A percentile compares a stretch with the other conserved stretches of the same genome.
Conservation (phyloP, 1,284 basidiomycete species). For the Rhodotorula sp. region DNA sequence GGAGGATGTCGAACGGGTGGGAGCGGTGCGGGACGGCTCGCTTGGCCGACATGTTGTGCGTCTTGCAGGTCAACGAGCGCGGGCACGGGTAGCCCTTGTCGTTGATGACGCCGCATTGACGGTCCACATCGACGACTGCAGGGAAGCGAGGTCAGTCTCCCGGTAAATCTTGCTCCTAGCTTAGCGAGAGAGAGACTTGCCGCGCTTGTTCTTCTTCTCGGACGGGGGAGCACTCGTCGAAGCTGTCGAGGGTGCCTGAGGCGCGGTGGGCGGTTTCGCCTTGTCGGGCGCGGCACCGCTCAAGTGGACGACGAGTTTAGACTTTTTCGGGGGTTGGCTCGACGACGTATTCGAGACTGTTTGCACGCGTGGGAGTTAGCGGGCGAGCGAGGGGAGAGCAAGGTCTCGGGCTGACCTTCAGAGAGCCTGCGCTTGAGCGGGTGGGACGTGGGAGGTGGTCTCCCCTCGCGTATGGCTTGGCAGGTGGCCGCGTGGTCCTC, state of each 20-base stretch:
- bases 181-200: background rate
- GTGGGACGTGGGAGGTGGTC: conserved; percentile 53
- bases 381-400: background rate
- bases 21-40: conserved; percentile 86
- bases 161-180: too few relatives aligned
- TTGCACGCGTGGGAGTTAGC: background rate
- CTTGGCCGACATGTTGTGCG: conserved; percentile 96
- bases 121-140: conserved; percentile 71
- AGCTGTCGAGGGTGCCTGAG: background rate
- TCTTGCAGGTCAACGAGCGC: conserved; percentile 96
- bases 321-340: conserved; percentile 13
- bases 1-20: conserved; percentile 78
- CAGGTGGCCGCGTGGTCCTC: conserved; percentile 73
- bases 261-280: background rate
- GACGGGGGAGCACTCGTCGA: background rate
- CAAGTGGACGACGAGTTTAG: conserved; percentile 33
- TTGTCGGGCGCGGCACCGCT: background rate
- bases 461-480: conserved; percentile 58
- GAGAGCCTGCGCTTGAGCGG: conserved; percentile 39
- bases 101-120: conserved; percentile 96
- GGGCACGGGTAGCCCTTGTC: conserved; percentile 92
- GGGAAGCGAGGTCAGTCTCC: conserved; percentile 1
- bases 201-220: conserved; percentile 28
- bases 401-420: conserved; percentile 23
- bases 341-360: conserved; percentile 14